Evolutionary conservation across 108 stramenopile species (phyloP), one percentile per base, ranked within the genome.

Genomic region (Aurantiochytrium sp.): DNA sequence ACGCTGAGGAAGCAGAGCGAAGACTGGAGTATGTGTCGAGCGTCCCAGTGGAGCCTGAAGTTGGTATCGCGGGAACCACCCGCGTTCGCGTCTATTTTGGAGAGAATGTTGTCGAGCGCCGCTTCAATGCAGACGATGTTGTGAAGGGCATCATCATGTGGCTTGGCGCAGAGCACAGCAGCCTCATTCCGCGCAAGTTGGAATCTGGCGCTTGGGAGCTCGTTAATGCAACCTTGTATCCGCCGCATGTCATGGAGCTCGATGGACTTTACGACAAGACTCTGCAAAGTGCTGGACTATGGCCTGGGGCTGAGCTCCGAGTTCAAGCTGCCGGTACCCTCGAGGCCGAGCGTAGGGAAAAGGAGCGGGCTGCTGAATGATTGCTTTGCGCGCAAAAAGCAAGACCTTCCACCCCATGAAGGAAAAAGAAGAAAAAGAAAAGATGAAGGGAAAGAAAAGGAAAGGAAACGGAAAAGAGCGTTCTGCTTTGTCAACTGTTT

Each of bases 111-210:
- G 45, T 83, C 12, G 49, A 83, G 28, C 76, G 76, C n/a, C 76
- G 76, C 51, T 83, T 83, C 51, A 47, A 83, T 35, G 12, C 76
- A 6, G 76, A 83, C 23, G 76, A 83, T 53, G 51, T 53, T 12
- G 49, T 83, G 10, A 53, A 83, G 12, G 76, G 76, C 3, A 83
- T 83, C 76, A 83, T 83, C 51, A 83, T 83, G 76, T 83, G 76
- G 76, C 76, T 83, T 83, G 76, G 76, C n/a, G 76, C 76, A 28
- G 51, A 47, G 25, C 76, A 53, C 76, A 83, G 76, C 51, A 83
- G 76, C 28, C 28, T 83, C 6, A 83, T 83, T 23, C 76, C 76
- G 25, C 23, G 51, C n/a, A 83, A 83, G 28, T 18, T 83, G 8
- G 76, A 47, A 23, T 21, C 49, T 21, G 76, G 76, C n/a, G 45